These are phyloP conservation scores for Aspergillus hiratsukae DNA, from an alignment of 2,329 filamentous ascomycete genomes.

Conservation along the genomic window DNA sequence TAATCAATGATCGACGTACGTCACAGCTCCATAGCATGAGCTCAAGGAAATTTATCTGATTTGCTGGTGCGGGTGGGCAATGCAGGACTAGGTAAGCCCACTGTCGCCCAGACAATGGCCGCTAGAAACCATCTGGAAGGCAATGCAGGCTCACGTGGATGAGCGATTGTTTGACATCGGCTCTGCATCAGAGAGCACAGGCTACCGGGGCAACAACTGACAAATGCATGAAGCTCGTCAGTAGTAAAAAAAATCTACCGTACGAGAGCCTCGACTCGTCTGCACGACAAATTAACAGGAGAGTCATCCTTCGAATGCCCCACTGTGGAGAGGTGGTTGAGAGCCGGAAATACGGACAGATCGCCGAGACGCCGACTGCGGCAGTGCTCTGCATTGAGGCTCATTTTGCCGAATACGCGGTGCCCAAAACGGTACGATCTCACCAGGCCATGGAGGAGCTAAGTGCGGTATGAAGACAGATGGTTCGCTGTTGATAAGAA, in stretches of 20 bases:
- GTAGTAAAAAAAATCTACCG: not conserved
- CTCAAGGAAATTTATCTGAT: not conserved
- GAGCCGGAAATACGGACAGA: not conserved
- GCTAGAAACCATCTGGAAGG: slow-evolving; percentile 9
- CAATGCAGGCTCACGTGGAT: not conserved
- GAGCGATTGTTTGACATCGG: not conserved
- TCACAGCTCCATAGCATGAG: not conserved
- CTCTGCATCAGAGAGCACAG: not conserved
- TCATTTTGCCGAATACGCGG: not conserved
- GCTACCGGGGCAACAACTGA: not conserved
- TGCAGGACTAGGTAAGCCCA: not conserved
- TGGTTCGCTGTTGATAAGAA: not conserved
- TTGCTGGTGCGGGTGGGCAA: not conserved
- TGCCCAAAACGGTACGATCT: not conserved
- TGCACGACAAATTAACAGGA: too few species aligned
- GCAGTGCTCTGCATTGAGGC: not conserved
- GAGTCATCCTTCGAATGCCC: too few species aligned
- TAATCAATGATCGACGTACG: not conserved
- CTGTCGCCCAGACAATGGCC: not conserved
- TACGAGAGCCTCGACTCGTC: too few species aligned
- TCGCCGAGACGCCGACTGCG: not conserved
- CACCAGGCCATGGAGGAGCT: too few species aligned
- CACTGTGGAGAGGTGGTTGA: not conserved
- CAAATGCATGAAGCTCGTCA: not conserved
- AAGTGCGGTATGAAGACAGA: not conserved